These are phyloP conservation scores for Coemansia sp. DNA, from an alignment of 192 early-diverging fungal genomes.

Conservation along the genomic window DNA sequence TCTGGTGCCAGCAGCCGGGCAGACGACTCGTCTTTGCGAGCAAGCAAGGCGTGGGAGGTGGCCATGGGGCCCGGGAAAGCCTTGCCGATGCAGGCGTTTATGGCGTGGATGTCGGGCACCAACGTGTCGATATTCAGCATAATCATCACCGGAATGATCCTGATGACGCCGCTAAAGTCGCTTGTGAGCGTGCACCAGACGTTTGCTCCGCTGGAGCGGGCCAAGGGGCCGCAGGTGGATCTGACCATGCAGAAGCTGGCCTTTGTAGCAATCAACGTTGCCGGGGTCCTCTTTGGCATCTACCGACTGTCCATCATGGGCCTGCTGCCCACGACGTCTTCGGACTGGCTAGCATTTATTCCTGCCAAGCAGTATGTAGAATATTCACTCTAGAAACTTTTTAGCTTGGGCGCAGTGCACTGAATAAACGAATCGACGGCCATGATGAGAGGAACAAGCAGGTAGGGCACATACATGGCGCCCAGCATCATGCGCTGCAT, in stretches of 20 bases:
- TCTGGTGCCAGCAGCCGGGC: slow-evolving; percentile 9
- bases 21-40: slow-evolving; percentile 35
- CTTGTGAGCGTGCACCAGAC: slow-evolving; percentile 68
- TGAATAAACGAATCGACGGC: slow-evolving; percentile 25
- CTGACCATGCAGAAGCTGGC: slow-evolving; percentile 77
- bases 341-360: slow-evolving; percentile 96
- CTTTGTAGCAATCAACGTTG: slow-evolving; percentile 79
- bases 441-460: slow-evolving; percentile 63
- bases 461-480: slow-evolving; percentile 68
- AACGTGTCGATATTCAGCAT: slow-evolving; percentile 94
- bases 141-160: slow-evolving; percentile 93
- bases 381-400: slow-evolving; percentile 24
- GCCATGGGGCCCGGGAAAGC: slow-evolving; percentile 85
- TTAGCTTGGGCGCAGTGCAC: slow-evolving; percentile 16
- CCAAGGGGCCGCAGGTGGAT: slow-evolving; percentile 42
- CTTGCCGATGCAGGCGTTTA: slow-evolving; percentile 96
- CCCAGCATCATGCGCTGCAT: slow-evolving; percentile 43
- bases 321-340: slow-evolving; percentile 84
- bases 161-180: slow-evolving; percentile 79
- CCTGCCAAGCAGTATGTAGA: slow-evolving; percentile 59
- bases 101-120: slow-evolving; percentile 99
- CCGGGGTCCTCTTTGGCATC: slow-evolving; percentile 78
- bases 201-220: slow-evolving; percentile 76
- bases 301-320: slow-evolving; percentile 95
- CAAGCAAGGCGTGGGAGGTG: slow-evolving; percentile 96